Conservation (phyloP, 805 yeast species). For the Cyberlindnera petersonii region DNA sequence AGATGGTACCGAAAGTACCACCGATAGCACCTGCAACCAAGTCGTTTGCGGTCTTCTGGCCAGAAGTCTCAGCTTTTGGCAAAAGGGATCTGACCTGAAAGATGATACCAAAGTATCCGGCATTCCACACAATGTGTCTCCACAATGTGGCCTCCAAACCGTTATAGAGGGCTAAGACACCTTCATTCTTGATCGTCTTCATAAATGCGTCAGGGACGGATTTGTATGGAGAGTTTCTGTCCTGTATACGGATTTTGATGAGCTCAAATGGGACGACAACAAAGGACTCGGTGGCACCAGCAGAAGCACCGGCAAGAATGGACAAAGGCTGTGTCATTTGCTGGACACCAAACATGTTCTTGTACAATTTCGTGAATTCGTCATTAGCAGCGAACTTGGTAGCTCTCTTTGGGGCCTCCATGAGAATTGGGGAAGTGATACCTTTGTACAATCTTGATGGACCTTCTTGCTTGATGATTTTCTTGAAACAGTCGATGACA, state of each 20-base stretch:
- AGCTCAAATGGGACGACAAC: slow-evolving; percentile 98
- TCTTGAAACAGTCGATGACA: slow-evolving; percentile 76
- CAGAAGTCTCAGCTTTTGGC: slow-evolving; percentile 69
- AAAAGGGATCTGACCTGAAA: slow-evolving; percentile 76
- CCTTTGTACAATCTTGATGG: slow-evolving; percentile 83
- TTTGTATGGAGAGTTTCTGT: slow-evolving; percentile 72
- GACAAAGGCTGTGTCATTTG: slow-evolving; percentile 79
- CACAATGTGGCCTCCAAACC: slow-evolving; percentile 96
- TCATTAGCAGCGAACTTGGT: slow-evolving; percentile 98
- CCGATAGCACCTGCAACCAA: slow-evolving; percentile 92
- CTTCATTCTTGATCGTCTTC: slow-evolving; percentile 69
- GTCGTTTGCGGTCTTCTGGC: slow-evolving; percentile 81
- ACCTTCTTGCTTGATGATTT: slow-evolving; percentile 86
- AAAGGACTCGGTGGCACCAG: slow-evolving; percentile 95
- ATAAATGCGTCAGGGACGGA: slow-evolving; percentile 81
- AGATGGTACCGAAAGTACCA: slow-evolving; percentile 93
- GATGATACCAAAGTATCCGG: slow-evolving; percentile 95
- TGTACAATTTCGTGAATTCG: slow-evolving; percentile 88
- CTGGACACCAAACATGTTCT: slow-evolving; percentile 60
- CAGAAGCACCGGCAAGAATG: slow-evolving; percentile 92
- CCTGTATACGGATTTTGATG: slow-evolving; percentile 93
- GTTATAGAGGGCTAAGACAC: slow-evolving; percentile 79
- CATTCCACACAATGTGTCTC: slow-evolving; percentile 97
- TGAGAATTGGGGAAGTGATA: slow-evolving; percentile 90
- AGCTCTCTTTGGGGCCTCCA: slow-evolving; percentile 99